These are phyloP conservation scores for Verticillium dahliae DNA, from an alignment of 2,329 filamentous ascomycete species.

Conservation along the genomic window DNA sequence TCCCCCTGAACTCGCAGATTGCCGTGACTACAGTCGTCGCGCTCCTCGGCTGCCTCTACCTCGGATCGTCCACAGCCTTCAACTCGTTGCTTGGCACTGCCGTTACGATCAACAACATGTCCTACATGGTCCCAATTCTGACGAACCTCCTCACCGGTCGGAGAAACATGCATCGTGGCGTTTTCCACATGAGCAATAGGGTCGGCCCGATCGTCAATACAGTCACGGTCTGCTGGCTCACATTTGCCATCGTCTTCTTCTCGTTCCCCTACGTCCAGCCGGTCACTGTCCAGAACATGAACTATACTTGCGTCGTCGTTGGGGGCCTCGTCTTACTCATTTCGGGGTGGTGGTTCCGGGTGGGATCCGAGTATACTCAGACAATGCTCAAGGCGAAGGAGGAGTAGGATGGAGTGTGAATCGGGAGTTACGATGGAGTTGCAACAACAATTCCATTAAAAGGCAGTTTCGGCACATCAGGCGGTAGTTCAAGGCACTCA, in stretches of 20 bases:
- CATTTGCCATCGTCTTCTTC: conserved; percentile 36
- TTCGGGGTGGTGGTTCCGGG: conserved; percentile 35
- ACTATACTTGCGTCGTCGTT: conserved; percentile 40
- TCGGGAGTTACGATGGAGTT: no score
- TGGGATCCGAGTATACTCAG: conserved; percentile 27
- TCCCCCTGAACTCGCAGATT: conserved; percentile 31
- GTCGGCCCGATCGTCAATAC: conserved; percentile 27
- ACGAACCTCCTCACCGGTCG: conserved; percentile 34
- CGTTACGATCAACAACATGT: conserved; percentile 36
- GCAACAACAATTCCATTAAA: no score
- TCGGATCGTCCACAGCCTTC: conserved; percentile 35
- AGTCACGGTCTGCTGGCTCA: conserved; percentile 27
- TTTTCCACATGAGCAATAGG: conserved; percentile 26
- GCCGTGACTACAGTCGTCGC: conserved; percentile 25
- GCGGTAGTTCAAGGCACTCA: no score
- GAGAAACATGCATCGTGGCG: conserved; percentile 29
- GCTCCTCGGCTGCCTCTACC: conserved; percentile 33
- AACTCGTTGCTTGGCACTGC: conserved; percentile 31
- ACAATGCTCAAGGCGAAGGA: conserved; percentile 28
- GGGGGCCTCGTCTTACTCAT: conserved; percentile 29
- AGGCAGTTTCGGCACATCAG: no score
- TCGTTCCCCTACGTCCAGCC: conserved; percentile 35
- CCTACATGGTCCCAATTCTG: conserved; percentile 37
- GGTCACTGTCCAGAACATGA: conserved; percentile 33
- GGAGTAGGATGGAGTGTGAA: conserved; percentile 6